Percentiles rank a stretch among this genome's conserved stretches.
Evolutionary conservation across 148 eudicot species (phyloP).

Genomic region (Rhododendron griersonianum): DNA sequence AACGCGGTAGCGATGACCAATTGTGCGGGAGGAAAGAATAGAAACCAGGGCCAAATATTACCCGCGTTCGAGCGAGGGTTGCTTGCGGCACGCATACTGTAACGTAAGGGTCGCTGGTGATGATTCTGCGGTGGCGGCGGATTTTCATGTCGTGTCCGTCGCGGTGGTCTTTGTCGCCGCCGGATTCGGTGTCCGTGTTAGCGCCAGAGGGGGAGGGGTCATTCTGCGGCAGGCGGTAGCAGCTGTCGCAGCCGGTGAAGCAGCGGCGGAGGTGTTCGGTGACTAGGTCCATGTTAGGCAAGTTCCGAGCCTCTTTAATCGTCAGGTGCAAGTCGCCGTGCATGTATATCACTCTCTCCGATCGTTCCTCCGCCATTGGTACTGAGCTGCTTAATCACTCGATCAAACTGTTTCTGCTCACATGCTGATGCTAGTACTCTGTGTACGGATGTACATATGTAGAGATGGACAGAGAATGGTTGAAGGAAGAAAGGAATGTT

Average conservation of each 20-base stretch:
- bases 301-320: slow-evolving; percentile 47
- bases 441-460: too few species aligned
- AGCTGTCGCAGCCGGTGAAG: slow-evolving; percentile 46
- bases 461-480: not conserved
- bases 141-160: slow-evolving; percentile 4
- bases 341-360: slow-evolving; percentile 35
- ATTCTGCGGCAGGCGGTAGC: slow-evolving; percentile 4
- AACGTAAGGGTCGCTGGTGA: slow-evolving; percentile 94
- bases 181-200: slow-evolving; percentile 10
- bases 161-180: not conserved
- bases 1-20: not conserved
- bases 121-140: slow-evolving; percentile 46
- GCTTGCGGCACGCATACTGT: slow-evolving; percentile 60
- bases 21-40: not conserved
- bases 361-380: slow-evolving; percentile 35
- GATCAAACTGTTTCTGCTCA: not conserved
- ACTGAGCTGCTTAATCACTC: not conserved
- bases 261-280: slow-evolving; percentile 74
- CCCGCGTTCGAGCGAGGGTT: slow-evolving; percentile 74
- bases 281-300: slow-evolving; percentile 85
- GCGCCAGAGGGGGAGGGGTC: slow-evolving; percentile 10
- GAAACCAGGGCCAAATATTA: slow-evolving; percentile 18
- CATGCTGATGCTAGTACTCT: not conserved
- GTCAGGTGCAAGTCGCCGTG: slow-evolving; percentile 75
- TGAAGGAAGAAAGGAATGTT: not conserved